Evolutionary conservation across 2,329 filamentous ascomycete genomes (phyloP).

Genomic region (Aureobasidium sp.): DNA sequence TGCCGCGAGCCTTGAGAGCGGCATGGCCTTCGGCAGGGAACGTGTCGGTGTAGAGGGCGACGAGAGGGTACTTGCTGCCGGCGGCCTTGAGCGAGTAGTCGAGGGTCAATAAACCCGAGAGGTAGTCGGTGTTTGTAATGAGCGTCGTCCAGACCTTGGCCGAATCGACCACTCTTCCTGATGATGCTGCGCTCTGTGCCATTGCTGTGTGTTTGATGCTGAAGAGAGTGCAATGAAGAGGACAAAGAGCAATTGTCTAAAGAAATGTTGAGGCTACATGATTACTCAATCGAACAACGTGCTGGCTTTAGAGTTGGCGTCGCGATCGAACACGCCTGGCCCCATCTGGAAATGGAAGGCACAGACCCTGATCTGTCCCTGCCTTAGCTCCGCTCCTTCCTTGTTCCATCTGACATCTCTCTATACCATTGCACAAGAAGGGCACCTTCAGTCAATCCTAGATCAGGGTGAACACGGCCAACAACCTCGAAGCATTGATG

Average conservation of each 20-base stretch:
- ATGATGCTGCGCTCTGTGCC: not conserved
- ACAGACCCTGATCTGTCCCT: not conserved
- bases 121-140: conserved; percentile 76
- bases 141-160: conserved; percentile 68
- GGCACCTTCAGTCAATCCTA: not conserved
- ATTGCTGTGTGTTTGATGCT: not conserved
- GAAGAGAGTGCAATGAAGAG: not conserved
- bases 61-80: conserved; percentile 62
- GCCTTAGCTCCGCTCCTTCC: not conserved
- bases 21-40: conserved; percentile 60
- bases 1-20: conserved; percentile 60
- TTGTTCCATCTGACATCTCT: not conserved
- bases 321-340: not conserved
- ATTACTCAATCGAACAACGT: conserved; percentile 4
- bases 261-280: not conserved
- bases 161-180: conserved; percentile 21
- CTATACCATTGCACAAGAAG: not conserved
- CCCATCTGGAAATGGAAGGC: not conserved
- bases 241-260: not conserved
- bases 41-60: conserved; percentile 73
- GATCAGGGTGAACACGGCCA: not conserved
- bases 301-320: conserved; percentile 2
- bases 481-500: not conserved
- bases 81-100: conserved; percentile 63
- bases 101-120: conserved; percentile 74